Evolutionary conservation across 179 eudicot species (phyloP), one percentile per base, ranked within the genome.

Genomic region (Beta corolliflora): DNA sequence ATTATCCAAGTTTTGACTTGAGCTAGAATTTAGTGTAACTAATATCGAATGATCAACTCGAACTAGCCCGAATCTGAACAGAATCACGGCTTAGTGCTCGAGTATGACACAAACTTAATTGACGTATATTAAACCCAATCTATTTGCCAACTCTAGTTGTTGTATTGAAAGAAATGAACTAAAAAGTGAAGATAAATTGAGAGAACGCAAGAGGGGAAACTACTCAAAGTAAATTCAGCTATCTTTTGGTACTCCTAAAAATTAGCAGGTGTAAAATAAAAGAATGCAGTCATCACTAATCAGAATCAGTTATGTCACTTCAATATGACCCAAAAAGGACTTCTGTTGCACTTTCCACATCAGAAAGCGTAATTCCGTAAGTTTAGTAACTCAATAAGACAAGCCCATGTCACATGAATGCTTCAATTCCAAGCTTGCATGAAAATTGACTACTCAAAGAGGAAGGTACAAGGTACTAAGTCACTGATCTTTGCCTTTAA

Each of bases 391-490:
- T 82, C 18, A 69, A 77, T 31, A 60, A 71, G 69, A 45, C 53
- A 73, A 54, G 45, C 71, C 67, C 74, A 72, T 59, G 77, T 80
- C 74, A 81, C 79, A 75, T 74, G 52, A 67, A 70, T 73, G 10
- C 79, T 54, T 81, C 29, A 75, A 66, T 45, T 50, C 59, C 64
- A 82, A 70, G 81, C 21, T 70, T 60, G 25, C 54, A 61, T 71
- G 73, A 61, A 29, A 82, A 82, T 59, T 77, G 80, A 77, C 84
- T 61, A 71, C 77, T 77, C 73, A 67, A 71, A 72, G 66, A 81
- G 12, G 4, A 50, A 25, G 80, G 77, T 81, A 68, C 76, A 23
- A 59, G 36, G 31, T 75, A 81, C 59, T 60, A 52, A 65, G 44
- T 54, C 14, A 56, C 55, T 81, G 16, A 76, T 8, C 52, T 79